phyloP scores from a whole-genome alignment of 2,329 filamentous ascomycete species.

The Scortechinia acanthostroma region DNA sequence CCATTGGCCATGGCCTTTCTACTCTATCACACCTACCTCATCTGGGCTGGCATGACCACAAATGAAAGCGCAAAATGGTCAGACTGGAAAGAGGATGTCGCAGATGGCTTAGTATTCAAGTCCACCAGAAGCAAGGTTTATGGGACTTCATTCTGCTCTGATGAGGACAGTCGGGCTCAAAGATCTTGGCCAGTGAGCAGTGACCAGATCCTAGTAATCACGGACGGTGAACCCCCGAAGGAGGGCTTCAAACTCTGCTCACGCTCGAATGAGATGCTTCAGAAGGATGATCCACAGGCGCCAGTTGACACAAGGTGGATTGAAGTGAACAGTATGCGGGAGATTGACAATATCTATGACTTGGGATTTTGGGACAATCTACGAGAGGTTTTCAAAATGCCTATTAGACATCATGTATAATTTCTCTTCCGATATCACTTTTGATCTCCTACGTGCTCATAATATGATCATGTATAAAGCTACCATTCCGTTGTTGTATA shows the following conservation, averaged over 20 bases:
- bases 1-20: background rate
- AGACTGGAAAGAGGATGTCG: constrained; percentile 32
- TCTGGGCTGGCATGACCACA: constrained; percentile 66
- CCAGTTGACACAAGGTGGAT: constrained; percentile 35
- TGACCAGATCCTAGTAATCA: background rate
- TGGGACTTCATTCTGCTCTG: background rate
- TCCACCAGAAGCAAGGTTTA: background rate
- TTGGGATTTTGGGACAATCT: constrained; percentile 46
- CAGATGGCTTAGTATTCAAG: constrained; percentile 35
- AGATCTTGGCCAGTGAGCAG: background rate
- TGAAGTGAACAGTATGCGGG: constrained; percentile 34
- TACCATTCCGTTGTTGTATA: no score
- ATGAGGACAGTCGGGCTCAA: background rate
- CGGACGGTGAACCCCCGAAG: background rate
- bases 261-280: background rate
- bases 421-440: no score
- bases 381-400: constrained; percentile 22
- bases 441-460: no score
- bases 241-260: background rate
- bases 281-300: constrained; percentile 18
- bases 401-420: background rate
- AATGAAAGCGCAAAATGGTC: constrained; percentile 61
- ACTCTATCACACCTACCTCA: constrained; percentile 34
- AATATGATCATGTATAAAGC: no score
- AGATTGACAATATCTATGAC: constrained; percentile 53